These are phyloP conservation scores for Amborella trichopoda DNA, from an alignment of 164 flowering plant species.

Conservation along the genomic window DNA sequence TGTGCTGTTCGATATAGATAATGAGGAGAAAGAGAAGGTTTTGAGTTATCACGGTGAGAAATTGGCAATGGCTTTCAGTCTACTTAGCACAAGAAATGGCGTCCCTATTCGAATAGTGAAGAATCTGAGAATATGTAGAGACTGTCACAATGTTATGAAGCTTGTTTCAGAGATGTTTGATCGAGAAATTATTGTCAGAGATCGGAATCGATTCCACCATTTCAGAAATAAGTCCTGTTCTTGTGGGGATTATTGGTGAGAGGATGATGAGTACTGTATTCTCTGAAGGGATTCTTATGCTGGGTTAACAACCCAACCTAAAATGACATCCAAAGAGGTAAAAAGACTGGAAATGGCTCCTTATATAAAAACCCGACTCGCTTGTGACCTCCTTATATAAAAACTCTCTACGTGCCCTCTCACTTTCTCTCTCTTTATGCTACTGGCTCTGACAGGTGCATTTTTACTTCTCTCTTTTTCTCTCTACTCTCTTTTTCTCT, in stretches of 20 bases:
- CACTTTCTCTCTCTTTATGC: no score
- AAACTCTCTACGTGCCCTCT: no score
- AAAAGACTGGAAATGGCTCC: no score
- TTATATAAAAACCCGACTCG: no score
- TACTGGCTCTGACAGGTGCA: no score
- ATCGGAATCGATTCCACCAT: constrained; percentile 45
- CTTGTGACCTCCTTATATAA: no score
- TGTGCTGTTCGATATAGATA: constrained; percentile 15
- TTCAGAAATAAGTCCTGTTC: constrained; percentile 32
- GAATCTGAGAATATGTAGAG: constrained; percentile 44
- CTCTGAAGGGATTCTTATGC: no score
- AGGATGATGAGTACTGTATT: not conserved
- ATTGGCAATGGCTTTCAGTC: constrained; percentile 19
- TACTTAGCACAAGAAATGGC: constrained; percentile 4
- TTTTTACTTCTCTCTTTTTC: no score
- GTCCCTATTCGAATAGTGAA: constrained; percentile 24
- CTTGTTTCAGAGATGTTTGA: constrained; percentile 27
- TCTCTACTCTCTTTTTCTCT: no score
- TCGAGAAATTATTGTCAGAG: constrained; percentile 32
- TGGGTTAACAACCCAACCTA: no score
- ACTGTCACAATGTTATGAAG: constrained; percentile 51
- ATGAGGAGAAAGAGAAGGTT: constrained; percentile 16
- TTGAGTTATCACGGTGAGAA: constrained; percentile 19
- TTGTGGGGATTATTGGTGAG: constrained; percentile 43
- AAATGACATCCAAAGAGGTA: no score